phyloP scores from a whole-genome alignment of 768 basidiomycete species.

The Rhodotorula babjevae region DNA sequence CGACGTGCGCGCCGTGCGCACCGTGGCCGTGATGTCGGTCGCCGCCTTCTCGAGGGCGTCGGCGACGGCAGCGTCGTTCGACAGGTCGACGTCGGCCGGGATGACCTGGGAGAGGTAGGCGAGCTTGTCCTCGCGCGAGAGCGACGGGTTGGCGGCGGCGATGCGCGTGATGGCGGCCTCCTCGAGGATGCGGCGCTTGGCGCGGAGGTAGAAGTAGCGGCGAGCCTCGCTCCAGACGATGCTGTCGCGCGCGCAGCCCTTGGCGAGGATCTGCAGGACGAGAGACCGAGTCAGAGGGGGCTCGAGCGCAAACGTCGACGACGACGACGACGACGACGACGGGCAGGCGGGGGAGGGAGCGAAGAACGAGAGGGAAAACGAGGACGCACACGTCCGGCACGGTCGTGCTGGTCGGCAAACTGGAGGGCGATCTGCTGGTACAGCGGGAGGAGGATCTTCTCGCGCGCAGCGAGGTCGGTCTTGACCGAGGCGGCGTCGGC shows the following conservation, averaged over 20 bases:
- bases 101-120: conserved; percentile 42
- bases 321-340: too few species aligned
- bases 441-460: conserved; percentile 73
- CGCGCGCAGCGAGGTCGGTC: conserved; percentile 66
- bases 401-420: conserved; percentile 91
- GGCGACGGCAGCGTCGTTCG: conserved; percentile 42
- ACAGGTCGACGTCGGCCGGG: conserved; percentile 39
- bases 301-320: neutral
- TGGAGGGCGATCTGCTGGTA: conserved; percentile 90
- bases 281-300: neutral
- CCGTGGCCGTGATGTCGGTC: conserved; percentile 25
- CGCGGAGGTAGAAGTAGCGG: conserved; percentile 50
- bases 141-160: conserved; percentile 47
- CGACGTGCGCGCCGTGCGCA: conserved; percentile 38
- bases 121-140: conserved; percentile 46
- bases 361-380: neutral
- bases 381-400: conserved; percentile 14
- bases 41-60: conserved; percentile 43
- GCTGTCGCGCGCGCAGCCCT: conserved; percentile 43
- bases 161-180: conserved; percentile 45
- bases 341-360: neutral
- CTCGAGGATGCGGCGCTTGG: conserved; percentile 46
- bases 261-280: conserved; percentile 36
- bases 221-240: conserved; percentile 42
- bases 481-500: conserved; percentile 70